phyloP scores from a whole-genome alignment of 352 stramenopile genomes.

The Elongisporangium senticosum region DNA sequence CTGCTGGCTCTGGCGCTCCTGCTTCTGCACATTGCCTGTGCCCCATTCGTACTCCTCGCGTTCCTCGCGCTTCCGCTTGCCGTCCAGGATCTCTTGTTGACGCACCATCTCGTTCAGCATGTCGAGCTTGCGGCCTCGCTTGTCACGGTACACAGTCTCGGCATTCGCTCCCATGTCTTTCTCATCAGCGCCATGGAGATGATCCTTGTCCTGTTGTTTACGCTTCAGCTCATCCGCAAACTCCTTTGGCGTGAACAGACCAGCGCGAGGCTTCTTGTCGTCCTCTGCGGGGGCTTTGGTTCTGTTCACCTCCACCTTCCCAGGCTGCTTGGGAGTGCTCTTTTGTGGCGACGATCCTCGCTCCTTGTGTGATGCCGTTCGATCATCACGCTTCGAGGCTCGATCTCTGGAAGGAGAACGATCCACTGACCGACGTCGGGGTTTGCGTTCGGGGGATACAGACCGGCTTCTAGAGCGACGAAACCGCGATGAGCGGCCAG shows the following conservation, averaged over 20 bases:
- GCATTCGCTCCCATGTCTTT: slow-evolving; percentile 69
- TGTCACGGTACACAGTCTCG: slow-evolving; percentile 82
- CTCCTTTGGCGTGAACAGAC: slow-evolving; percentile 63
- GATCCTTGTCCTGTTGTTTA: slow-evolving; percentile 45
- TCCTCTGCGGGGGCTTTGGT: slow-evolving; percentile 1
- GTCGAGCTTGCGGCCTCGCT: slow-evolving; percentile 76
- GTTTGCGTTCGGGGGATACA: not conserved
- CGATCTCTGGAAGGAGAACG: not conserved
- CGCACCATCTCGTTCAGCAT: slow-evolving; percentile 83
- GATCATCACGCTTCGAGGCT: not conserved
- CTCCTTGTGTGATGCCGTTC: not conserved
- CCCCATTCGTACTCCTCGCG: slow-evolving; percentile 82
- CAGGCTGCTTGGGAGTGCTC: not conserved
- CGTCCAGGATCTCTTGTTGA: slow-evolving; percentile 73
- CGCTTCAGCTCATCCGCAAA: slow-evolving; percentile 57
- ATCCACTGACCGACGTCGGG: not conserved
- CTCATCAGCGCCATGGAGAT: slow-evolving; percentile 38
- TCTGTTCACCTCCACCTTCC: not conserved
- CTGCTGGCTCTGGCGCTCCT: slow-evolving; percentile 48
- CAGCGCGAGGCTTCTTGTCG: slow-evolving; percentile 35
- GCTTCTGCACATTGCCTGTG: slow-evolving; percentile 77
- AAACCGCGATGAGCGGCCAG: not conserved
- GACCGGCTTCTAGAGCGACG: not conserved
- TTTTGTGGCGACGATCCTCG: not conserved
- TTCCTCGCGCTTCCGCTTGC: slow-evolving; percentile 71